Evolutionary conservation across 306 rosid species (phyloP), one percentile per base, ranked within the genome.

Genomic region (Rubus parviflorus): DNA sequence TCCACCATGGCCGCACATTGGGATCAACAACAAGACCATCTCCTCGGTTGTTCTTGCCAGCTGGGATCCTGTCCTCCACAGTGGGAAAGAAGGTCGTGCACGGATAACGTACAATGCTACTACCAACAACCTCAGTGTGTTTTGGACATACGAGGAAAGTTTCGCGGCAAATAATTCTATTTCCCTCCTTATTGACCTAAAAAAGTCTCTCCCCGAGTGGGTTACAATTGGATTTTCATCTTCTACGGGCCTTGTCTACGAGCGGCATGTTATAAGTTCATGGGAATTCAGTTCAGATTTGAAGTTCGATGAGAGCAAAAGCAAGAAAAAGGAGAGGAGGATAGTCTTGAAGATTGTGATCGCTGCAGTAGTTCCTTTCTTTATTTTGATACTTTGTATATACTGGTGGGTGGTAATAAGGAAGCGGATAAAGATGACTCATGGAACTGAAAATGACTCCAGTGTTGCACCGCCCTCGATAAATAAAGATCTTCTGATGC

Each of bases 121-220:
- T 4, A 78, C 85, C 68, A 73, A 78, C 13, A 6, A 25, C 66
- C 79, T 81, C 17, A 65, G 20, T 72, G 83, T 81, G 70, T 71
- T 30, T 37, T 70, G 79, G 79, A 72, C 77, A 4, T 43, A 35
- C n/a, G 6, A 56, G 17, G 9, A 63, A 17, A 43, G 56, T 58
- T 56, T 20, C 0, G 14, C 30, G 10, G 0, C 48, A 9, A 22
- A n/a, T 6, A 19, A 6, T 52, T 72, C 49, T 7, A 53, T 75
- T 58, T 15, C 65, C 11, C 15, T 57, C 13, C 4, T 2, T 12
- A 42, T 81, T 47, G 72, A 81, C 73, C 52, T 75, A 10, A 41
- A 48, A 49, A 58, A 69, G 23, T 41, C 58, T 48, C 67, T 68
- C 65, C 83, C 79, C 0, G 76, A 75, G 38, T 22, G 45, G 84